phyloP scores from a whole-genome alignment of 1,284 basidiomycete species.

The Clitocybe nebularis region DNA sequence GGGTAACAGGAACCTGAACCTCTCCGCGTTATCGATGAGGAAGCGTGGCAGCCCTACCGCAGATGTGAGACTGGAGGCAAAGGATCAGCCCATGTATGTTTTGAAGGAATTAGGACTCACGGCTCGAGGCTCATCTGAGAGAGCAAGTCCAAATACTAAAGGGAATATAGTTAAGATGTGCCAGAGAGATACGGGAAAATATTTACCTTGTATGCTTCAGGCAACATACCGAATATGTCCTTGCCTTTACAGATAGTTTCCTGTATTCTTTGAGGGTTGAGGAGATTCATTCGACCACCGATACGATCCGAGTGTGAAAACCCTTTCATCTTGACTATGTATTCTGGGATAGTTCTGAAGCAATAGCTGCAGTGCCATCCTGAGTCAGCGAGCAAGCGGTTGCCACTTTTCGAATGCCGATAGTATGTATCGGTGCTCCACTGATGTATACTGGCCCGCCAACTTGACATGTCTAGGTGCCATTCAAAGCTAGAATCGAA shows the following conservation, averaged over 20 bases:
- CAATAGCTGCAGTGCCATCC: constrained; percentile 65
- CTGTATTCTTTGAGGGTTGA: constrained; percentile 53
- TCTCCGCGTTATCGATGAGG: constrained; percentile 45
- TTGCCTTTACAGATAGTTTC: constrained; percentile 56
- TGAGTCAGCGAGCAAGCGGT: constrained; percentile 55
- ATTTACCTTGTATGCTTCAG: constrained; percentile 55
- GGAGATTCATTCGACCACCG: constrained; percentile 47
- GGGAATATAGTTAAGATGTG: constrained; percentile 7
- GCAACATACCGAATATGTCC: constrained; percentile 66
- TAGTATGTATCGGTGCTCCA: constrained; percentile 42
- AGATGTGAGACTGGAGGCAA: constrained; percentile 30
- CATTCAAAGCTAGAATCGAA: constrained; percentile 46
- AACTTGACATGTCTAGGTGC: constrained; percentile 48
- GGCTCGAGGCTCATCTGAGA: constrained; percentile 48
- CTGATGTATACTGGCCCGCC: constrained; percentile 52
- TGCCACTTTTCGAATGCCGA: constrained; percentile 52
- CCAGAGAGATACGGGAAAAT: constrained; percentile 10
- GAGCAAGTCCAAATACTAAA: constrained; percentile 48
- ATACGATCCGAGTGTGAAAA: constrained; percentile 68
- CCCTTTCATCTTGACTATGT: constrained; percentile 58
- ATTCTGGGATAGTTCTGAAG: constrained; percentile 59
- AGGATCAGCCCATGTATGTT: constrained; percentile 6
- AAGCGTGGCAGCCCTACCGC: constrained; percentile 52
- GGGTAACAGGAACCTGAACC: constrained; percentile 55
- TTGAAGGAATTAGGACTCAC: constrained; percentile 28